These are phyloP conservation scores for Paraglomus occultum DNA, from an alignment of 192 early-diverging fungal species.

Conservation along the genomic window DNA sequence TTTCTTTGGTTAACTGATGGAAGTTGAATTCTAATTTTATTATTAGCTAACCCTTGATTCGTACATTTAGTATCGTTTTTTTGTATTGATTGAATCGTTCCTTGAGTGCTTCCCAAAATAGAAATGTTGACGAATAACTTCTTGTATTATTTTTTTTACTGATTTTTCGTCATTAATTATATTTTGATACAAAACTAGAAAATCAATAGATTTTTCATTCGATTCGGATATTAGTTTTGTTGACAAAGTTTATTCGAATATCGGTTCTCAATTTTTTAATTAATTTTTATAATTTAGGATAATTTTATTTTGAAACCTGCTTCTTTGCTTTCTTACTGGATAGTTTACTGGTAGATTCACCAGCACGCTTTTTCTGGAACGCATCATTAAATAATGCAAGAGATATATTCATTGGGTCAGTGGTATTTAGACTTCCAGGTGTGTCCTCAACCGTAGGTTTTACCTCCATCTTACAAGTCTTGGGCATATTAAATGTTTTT, in stretches of 20 bases:
- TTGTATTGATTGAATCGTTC: background rate
- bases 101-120: background rate
- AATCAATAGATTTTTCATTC: background rate
- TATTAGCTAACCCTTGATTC: background rate
- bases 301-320: slow-evolving; percentile 1
- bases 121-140: slow-evolving; percentile 6
- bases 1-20: background rate
- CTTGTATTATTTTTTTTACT: background rate
- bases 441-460: background rate
- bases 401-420: background rate
- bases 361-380: background rate
- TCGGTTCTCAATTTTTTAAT: background rate
- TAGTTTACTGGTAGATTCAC: background rate
- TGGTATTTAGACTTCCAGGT: slow-evolving; percentile 16
- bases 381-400: background rate
- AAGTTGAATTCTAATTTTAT: slow-evolving; percentile 4
- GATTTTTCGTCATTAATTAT: background rate
- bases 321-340: slow-evolving; percentile 12
- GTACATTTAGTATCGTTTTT: background rate
- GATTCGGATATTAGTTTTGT: background rate
- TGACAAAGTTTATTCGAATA: no score
- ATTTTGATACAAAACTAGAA: background rate
- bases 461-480: slow-evolving; percentile 23
- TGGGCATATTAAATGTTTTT: slow-evolving; percentile 24
- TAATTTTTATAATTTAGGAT: background rate